These are phyloP conservation scores for Odontarrhena argentea DNA, from an alignment of 345 rosid genomes.

Conservation along the genomic window DNA sequence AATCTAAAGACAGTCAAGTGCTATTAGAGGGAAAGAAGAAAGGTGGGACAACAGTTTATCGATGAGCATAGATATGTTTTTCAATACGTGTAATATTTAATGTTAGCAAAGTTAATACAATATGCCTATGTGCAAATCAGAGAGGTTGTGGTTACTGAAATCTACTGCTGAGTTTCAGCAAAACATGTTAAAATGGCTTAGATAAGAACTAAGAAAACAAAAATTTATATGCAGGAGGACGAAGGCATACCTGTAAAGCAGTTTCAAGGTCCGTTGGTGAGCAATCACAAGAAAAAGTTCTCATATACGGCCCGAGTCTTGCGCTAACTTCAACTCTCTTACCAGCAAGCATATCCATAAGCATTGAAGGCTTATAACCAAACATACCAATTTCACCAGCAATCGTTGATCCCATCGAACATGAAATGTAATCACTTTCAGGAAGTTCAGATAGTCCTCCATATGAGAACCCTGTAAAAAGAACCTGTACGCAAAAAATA, in stretches of 20 bases:
- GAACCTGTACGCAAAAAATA: conserved; percentile 56
- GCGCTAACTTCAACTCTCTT: conserved; percentile 90
- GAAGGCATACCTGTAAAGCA: conserved; percentile 81
- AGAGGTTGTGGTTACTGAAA: conserved; percentile 13
- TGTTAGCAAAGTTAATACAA: conserved; percentile 23
- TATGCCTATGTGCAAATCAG: conserved; percentile 2
- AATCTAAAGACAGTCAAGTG: conserved; percentile 4
- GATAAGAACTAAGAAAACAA: conserved; percentile 8
- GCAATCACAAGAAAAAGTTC: conserved; percentile 85
- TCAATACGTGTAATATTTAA: not conserved
- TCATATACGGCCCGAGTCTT: conserved; percentile 76
- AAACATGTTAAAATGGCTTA: not conserved
- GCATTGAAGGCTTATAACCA: conserved; percentile 83
- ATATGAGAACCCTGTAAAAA: conserved; percentile 89
- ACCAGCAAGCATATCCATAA: conserved; percentile 95
- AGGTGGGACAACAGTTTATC: not conserved
- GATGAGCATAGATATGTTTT: not conserved
- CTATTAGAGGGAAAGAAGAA: conserved; percentile 10
- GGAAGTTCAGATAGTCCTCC: conserved; percentile 93
- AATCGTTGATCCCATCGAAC: conserved; percentile 83
- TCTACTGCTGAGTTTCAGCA: conserved; percentile 8
- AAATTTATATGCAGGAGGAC: conserved; percentile 19
- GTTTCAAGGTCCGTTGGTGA: conserved; percentile 90
- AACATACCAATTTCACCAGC: conserved; percentile 91
- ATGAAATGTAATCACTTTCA: conserved; percentile 77